Percentiles rank a stretch among this genome's conserved stretches.
Evolutionary conservation across 1,284 basidiomycete genomes (phyloP).

Genomic region (Microbotryum intermedium): DNA sequence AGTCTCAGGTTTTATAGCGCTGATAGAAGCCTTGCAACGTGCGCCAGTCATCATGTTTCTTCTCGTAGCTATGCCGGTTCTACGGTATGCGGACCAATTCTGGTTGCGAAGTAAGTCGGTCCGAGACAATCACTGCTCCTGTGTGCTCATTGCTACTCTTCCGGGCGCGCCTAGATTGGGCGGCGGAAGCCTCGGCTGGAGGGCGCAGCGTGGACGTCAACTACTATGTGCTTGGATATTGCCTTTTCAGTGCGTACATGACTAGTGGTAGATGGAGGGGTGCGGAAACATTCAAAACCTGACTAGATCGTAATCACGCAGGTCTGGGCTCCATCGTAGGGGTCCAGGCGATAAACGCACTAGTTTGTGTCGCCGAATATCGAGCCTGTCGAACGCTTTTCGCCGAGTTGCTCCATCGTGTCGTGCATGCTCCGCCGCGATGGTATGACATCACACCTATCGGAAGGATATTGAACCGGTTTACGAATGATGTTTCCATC

Average conservation of each 20-base stretch:
- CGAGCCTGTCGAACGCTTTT: conserved; percentile 24
- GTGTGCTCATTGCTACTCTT: not conserved
- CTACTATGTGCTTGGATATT: conserved; percentile 12
- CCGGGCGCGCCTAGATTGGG: conserved; percentile 10
- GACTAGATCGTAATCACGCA: too few species aligned
- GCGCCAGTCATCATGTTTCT: conserved; percentile 1
- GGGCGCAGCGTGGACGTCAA: conserved; percentile 2
- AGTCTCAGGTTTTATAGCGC: too few species aligned
- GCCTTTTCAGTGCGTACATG: conserved; percentile 8
- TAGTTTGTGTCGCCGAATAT: too few species aligned
- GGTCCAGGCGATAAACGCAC: too few species aligned
- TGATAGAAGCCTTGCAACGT: too few species aligned
- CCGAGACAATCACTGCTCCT: not conserved
- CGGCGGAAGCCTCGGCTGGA: conserved; percentile 15
- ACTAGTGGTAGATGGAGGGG: not conserved
- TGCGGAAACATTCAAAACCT: conserved; percentile 14
- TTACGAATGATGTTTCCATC: conserved; percentile 34
- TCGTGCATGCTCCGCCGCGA: conserved; percentile 33
- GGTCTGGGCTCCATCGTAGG: too few species aligned
- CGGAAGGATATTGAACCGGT: conserved; percentile 35
- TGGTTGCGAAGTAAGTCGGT: conserved; percentile 13
- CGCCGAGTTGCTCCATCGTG: conserved; percentile 28
- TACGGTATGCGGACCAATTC: conserved; percentile 19
- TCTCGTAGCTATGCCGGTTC: conserved; percentile 9
- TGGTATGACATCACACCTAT: conserved; percentile 36